Evolutionary conservation across 345 rosid genomes (phyloP).

Genomic region (Hibiscus trionum): DNA sequence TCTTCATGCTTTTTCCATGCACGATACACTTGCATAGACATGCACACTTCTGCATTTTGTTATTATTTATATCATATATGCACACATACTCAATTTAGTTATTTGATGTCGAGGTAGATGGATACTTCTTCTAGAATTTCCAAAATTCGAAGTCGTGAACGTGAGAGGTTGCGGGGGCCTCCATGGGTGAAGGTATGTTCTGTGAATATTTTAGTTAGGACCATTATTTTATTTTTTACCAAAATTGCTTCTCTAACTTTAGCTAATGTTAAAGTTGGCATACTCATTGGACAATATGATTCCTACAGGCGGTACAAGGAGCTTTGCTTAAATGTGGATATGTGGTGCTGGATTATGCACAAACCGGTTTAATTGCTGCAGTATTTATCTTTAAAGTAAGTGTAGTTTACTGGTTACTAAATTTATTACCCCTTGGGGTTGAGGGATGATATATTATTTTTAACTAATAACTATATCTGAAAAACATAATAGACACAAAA

Average conservation of each 20-base stretch:
- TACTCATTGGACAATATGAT: conserved; percentile 1
- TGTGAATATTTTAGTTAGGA: not conserved
- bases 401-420: conserved; percentile 12
- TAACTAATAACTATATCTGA: not conserved
- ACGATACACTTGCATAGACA: not conserved
- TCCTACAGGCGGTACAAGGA: conserved; percentile 71
- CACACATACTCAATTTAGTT: not conserved
- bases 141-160: conserved; percentile 79
- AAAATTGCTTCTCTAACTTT: not conserved
- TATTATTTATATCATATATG: not conserved
- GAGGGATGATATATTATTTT: not conserved
- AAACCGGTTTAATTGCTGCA: conserved; percentile 88
- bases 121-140: conserved; percentile 96
- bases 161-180: conserved; percentile 92
- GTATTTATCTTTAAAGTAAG: conserved; percentile 93
- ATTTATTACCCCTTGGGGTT: not conserved
- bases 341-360: conserved; percentile 86
- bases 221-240: not conserved
- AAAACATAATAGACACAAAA: not conserved
- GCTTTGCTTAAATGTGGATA: conserved; percentile 73
- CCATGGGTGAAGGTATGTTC: conserved; percentile 81
- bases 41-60: not conserved
- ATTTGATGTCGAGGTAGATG: conserved; percentile 70
- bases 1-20: not conserved
- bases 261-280: not conserved